These are phyloP conservation scores for Erodium trifolium DNA, from an alignment of 441 rosid species.

Conservation along the genomic window DNA sequence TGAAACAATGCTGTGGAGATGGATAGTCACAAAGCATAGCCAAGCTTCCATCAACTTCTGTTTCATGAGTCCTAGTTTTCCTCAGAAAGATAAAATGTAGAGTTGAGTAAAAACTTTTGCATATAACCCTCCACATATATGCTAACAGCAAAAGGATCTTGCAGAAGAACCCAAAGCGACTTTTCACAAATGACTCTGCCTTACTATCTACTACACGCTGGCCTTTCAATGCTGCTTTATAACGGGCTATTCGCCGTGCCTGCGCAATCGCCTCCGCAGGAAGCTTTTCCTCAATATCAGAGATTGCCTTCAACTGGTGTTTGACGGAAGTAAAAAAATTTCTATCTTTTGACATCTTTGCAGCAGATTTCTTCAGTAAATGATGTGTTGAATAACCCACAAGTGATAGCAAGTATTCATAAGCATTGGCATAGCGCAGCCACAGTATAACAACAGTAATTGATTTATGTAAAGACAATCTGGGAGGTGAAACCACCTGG, in stretches of 20 bases:
- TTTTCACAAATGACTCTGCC: constrained; percentile 24
- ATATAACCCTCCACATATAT: constrained; percentile 34
- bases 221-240: constrained; percentile 36
- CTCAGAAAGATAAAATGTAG: constrained; percentile 24
- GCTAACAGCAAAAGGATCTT: constrained; percentile 29
- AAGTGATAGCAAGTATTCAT: constrained; percentile 48
- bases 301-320: constrained; percentile 53
- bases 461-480: constrained; percentile 47
- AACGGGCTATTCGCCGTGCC: constrained; percentile 75
- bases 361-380: constrained; percentile 33
- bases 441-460: constrained; percentile 47
- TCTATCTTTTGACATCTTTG: constrained; percentile 41
- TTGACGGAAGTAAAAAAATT: constrained; percentile 35
- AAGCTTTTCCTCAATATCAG: constrained; percentile 56
- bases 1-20: constrained; percentile 31
- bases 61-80: constrained; percentile 27
- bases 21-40: constrained; percentile 29
- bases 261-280: constrained; percentile 71
- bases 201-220: constrained; percentile 28
- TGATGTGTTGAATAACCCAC: constrained; percentile 46
- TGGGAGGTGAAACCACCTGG: constrained; percentile 45
- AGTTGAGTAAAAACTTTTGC: constrained; percentile 28
- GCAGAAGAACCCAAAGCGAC: constrained; percentile 24
- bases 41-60: constrained; percentile 23
- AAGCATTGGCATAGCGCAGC: constrained; percentile 61